Base-by-base conservation (phyloP, 2,329 filamentous ascomycete species). In the Cladosporium sp. region DNA sequence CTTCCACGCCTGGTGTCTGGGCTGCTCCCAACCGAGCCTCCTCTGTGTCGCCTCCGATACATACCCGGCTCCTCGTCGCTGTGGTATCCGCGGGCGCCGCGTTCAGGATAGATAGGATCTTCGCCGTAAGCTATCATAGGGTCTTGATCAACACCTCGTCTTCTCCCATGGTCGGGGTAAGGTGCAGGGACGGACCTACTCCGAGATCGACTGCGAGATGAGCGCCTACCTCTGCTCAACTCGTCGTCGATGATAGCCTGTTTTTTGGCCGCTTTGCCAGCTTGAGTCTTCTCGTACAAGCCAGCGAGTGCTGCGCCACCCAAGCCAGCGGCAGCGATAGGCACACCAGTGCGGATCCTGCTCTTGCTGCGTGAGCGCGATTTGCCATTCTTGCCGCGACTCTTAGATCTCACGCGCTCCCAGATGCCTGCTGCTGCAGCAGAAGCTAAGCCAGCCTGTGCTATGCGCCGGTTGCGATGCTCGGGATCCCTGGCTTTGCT, bases 101-200 rank as follows among this genome's bases (percentile, higher is more conserved):
- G 71, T 67, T 85, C 85, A 71, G 85, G 83, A 71, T 86, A 83
- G 64, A 89, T 85, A 8, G 87, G 87, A 73, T 86, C 84, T 74
- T 84, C 82, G 69, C 87, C 87, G 75, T 90, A 89, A 75, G 88
- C 87, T 78, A 89, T 87, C 76, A 89, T 77, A 73, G 80, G 78
- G 73, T 83, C 79, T 78, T 79, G 81, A 69, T 79, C 76, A 72
- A 82, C 79, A 55, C 61, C 61, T 70, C 77, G 74, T 67, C 76
- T 75, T 68, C 72, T 71, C 51, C 71, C 68, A 68, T 76, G 78
- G 74, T 73, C 72, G 66, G 78, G 80, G 71, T 82, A 81, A 52
- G 77, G 76, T 54, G 73, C 72, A 60, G 77, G 76, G 69, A 76
- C 77, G 64, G 80, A 81, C 71, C 79, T 80, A 68, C 82, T 84